A percentile compares a stretch with the other conserved stretches of the same genome.
Conservation (phyloP, 805 yeast species). For the Kodamaea laetipori region DNA sequence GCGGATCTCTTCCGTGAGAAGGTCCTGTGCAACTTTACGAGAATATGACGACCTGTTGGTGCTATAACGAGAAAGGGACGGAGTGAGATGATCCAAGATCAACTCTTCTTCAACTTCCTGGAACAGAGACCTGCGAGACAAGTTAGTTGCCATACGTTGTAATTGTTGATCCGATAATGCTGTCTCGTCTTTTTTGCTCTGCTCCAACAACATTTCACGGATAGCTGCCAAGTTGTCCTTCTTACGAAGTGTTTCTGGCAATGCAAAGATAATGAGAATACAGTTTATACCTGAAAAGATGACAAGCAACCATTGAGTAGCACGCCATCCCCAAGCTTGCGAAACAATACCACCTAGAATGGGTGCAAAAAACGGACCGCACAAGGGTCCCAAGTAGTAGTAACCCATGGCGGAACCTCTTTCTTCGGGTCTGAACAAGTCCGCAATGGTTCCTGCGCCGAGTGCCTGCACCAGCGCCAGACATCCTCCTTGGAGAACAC, state of each 20-base stretch:
- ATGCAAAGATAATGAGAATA: slow-evolving; percentile 49
- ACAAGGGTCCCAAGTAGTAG: slow-evolving; percentile 77
- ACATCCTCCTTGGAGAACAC: slow-evolving; percentile 76
- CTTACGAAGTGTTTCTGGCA: slow-evolving; percentile 80
- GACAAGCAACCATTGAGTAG: slow-evolving; percentile 83
- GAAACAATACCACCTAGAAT: slow-evolving; percentile 75
- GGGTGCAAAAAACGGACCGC: slow-evolving; percentile 81
- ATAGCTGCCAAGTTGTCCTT: slow-evolving; percentile 61
- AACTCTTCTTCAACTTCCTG: slow-evolving; percentile 29
- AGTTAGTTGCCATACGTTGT: slow-evolving; percentile 35
- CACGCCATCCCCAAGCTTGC: slow-evolving; percentile 79
- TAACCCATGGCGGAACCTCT: slow-evolving; percentile 81
- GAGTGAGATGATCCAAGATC: slow-evolving; percentile 42
- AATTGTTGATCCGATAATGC: slow-evolving; percentile 23
- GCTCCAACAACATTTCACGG: slow-evolving; percentile 40
- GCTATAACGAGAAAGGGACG: slow-evolving; percentile 38
- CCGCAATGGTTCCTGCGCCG: slow-evolving; percentile 88
- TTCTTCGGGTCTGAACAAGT: slow-evolving; percentile 62
- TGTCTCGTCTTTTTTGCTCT: slow-evolving; percentile 8
- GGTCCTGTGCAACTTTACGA: slow-evolving; percentile 25
- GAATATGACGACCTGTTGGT: slow-evolving; percentile 39
- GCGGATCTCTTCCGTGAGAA: slow-evolving; percentile 25
- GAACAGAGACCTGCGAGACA: slow-evolving; percentile 16
- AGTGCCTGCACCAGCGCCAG: slow-evolving; percentile 86
- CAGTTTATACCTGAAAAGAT: slow-evolving; percentile 61